Percentiles rank a stretch among this genome's conserved stretches.
These are phyloP conservation scores for Gnaphalium uliginosum DNA, from an alignment of 129 eudicot species.

Conservation along the genomic window DNA sequence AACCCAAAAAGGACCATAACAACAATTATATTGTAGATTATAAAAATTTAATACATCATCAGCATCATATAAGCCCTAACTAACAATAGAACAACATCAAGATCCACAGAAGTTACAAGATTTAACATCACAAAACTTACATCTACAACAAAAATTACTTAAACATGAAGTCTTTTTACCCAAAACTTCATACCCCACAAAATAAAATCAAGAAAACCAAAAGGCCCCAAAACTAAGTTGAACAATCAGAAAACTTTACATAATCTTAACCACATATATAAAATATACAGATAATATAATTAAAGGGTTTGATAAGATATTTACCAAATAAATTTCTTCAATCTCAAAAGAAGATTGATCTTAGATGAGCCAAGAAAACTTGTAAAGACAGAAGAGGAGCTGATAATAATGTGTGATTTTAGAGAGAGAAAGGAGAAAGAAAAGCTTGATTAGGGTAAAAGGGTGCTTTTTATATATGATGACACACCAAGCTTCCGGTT, in stretches of 20 bases:
- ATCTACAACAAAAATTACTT: not conserved
- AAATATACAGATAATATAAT: not conserved
- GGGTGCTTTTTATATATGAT: slow-evolving; percentile 10
- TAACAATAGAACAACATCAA: slow-evolving; percentile 7
- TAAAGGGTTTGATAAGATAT: slow-evolving; percentile 1
- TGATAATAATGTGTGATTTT: slow-evolving; percentile 24
- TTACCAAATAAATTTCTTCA: slow-evolving; percentile 26
- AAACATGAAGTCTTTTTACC: not conserved
- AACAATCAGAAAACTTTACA: not conserved
- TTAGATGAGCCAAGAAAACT: slow-evolving; percentile 14
- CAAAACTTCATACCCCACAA: not conserved
- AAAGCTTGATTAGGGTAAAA: slow-evolving; percentile 22
- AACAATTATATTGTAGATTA: not conserved
- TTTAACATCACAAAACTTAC: not conserved
- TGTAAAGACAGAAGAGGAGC: slow-evolving; percentile 8
- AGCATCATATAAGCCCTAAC: not conserved
- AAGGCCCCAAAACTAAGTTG: not conserved
- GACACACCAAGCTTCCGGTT: slow-evolving; percentile 26
- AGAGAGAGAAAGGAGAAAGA: slow-evolving; percentile 21
- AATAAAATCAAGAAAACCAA: not conserved
- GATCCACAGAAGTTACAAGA: slow-evolving; percentile 26
- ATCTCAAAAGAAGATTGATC: slow-evolving; percentile 13
- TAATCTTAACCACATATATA: not conserved
- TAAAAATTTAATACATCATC: not conserved
- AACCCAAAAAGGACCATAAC: not conserved